Evolutionary conservation across 2,329 filamentous ascomycete species (phyloP), one percentile per base, ranked within the genome.

Genomic region (Sphaerulina musiva): DNA sequence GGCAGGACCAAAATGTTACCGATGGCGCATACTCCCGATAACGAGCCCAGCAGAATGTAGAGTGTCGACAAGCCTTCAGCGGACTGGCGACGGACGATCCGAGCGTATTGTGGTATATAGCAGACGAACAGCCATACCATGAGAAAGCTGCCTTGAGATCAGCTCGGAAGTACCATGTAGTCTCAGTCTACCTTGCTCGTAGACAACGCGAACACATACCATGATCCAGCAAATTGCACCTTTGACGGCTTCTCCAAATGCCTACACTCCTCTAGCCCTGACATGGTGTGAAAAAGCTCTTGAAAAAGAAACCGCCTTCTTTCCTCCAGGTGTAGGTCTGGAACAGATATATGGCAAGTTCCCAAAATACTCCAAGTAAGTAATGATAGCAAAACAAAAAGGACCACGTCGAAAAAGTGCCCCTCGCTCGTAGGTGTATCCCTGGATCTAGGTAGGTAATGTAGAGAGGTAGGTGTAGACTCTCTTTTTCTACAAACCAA

Each of bases 61-160:
- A 91, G 90, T 3, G 91, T 90, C 14, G 89, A 95, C 57, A 96
- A 91, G 59, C 91, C 92, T 71, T 93, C 90, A 12, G 91, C 92
- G 10, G 89, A 93, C 56, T 85, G 82, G 53, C 89, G 83, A 43
- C 81, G 78, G 62, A 95, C 87, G 71, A 96, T 96, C 64, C 91
- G 87, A 69, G 86, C 82, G 72, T 95, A 91, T 69, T 96, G 91
- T 1, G 91, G 91, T 2, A 95, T 79, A 73, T 96, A 96, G 38
- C 91, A 96, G 54, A 95, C 74, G 59, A 95, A 77, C 63, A 96
- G 89, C 53, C 90, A 91, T 64, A 95, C 69, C 59, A 95, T 78
- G 63, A 96, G 88, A 64, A 93, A 71, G 62, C 80, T 82, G 57
- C 54, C 20, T 23, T 45, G 47, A 58, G 17, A 48, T 68, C 34